Percentiles rank a stretch among this genome's conserved stretches.
Evolutionary conservation across 1,284 basidiomycete species (phyloP).

Genomic region (Irpex sp.): DNA sequence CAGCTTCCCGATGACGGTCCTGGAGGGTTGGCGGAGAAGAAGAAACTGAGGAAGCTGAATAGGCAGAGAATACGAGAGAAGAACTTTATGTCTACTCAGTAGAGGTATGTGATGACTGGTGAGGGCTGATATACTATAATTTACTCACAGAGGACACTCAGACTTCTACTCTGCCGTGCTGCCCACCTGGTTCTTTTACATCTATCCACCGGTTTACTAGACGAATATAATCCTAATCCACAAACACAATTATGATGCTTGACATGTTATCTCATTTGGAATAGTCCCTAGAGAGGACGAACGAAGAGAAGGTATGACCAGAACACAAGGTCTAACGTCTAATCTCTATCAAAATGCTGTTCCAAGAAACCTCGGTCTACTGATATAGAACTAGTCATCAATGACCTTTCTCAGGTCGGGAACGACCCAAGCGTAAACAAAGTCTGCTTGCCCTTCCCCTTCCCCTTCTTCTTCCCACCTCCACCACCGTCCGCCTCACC

Average conservation of each 20-base stretch:
- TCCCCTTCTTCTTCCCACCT: constrained; percentile 66
- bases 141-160: too few relatives aligned
- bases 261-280: too few relatives aligned
- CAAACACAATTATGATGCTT: too few relatives aligned
- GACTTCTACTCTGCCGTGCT: too few relatives aligned
- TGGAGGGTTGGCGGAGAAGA: constrained; percentile 65
- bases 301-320: not conserved
- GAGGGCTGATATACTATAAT: not conserved
- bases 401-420: constrained; percentile 35
- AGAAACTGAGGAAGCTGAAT: constrained; percentile 55
- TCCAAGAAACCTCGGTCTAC: not conserved
- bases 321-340: not conserved
- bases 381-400: not conserved
- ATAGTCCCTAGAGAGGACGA: too few relatives aligned
- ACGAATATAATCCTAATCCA: not conserved
- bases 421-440: constrained; percentile 69
- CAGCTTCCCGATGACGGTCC: constrained; percentile 63
- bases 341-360: not conserved
- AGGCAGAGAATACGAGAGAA: constrained; percentile 65
- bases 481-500: constrained; percentile 11
- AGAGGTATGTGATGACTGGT: constrained; percentile 4
- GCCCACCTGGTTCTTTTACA: not conserved
- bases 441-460: constrained; percentile 82
- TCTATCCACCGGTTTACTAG: not conserved
- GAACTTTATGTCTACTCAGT: constrained; percentile 78